Conservation (phyloP, 805 yeast genomes). For the Isabelozyma heimii region DNA sequence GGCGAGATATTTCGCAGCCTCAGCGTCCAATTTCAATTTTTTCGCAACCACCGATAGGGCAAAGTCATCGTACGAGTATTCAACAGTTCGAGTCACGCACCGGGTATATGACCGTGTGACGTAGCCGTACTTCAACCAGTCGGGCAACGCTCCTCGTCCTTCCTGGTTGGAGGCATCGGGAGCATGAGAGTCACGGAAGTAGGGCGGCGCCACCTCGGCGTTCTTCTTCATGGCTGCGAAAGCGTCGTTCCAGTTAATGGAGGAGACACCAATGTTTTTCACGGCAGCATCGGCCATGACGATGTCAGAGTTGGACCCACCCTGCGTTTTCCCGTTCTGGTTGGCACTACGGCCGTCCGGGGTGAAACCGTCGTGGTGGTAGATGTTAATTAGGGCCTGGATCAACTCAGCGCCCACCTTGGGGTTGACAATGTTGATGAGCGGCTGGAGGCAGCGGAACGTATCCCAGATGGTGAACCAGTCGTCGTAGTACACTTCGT, state of each 20-base stretch:
- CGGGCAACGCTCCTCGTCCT: slow-evolving; percentile 35
- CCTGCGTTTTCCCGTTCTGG: slow-evolving; percentile 36
- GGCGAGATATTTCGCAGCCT: slow-evolving; percentile 22
- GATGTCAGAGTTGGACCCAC: slow-evolving; percentile 36
- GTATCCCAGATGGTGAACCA: slow-evolving; percentile 40
- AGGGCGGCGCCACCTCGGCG: slow-evolving; percentile 33
- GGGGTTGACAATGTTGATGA: slow-evolving; percentile 25
- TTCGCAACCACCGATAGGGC: slow-evolving; percentile 29
- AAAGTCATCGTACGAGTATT: slow-evolving; percentile 35
- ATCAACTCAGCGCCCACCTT: slow-evolving; percentile 23
- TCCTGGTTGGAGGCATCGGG: slow-evolving; percentile 26
- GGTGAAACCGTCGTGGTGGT: slow-evolving; percentile 30
- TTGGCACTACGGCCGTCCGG: slow-evolving; percentile 37
- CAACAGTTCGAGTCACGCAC: slow-evolving; percentile 33
- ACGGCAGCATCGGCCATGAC: slow-evolving; percentile 33
- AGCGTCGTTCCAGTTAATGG: slow-evolving; percentile 27
- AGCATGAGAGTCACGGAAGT: slow-evolving; percentile 20
- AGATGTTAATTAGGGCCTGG: slow-evolving; percentile 23
- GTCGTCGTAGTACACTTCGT: slow-evolving; percentile 27
- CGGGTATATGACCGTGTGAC: slow-evolving; percentile 29
- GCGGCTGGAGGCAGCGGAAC: slow-evolving; percentile 32
- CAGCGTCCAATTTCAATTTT: slow-evolving; percentile 20
- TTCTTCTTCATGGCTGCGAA: slow-evolving; percentile 30
- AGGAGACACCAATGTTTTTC: slow-evolving; percentile 17
- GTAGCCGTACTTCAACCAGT: slow-evolving; percentile 30